Base-by-base conservation (phyloP, 1,284 basidiomycete species). In the Bjerkandera adusta region DNA sequence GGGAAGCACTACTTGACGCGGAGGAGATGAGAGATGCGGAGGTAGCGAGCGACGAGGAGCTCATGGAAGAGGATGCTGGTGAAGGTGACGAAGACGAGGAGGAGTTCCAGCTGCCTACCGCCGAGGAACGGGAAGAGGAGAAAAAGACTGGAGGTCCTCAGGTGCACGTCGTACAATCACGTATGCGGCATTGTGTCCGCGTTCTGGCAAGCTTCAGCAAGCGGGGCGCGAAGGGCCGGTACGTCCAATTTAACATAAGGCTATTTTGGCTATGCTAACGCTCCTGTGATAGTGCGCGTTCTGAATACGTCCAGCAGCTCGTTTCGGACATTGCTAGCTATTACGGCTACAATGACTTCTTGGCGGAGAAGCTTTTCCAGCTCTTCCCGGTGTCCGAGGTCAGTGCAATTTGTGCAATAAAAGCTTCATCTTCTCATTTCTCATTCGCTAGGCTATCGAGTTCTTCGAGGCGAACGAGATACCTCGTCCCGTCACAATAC, bases 381-480 rank as follows among this genome's bases (percentile, higher is more conserved):
- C 75, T 99, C 26, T 99, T 99, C 70, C 81, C 92, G 4, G 85
- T 95, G 5, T 84, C 88, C 47, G 97, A 99, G 80, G 92, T 89
- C 54, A 50, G 71, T 60, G n/a, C 49, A 8, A 33, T 38, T 49
- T 34, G 36, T n/a, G 45, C 51, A 42, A n/a, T 15, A 1, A 16
- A 43, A 26, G 3, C 34, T 16, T 32, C 20, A 30, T 46, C 43
- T 36, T 37, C 27, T 20, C 45, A 50, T 52, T 35, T 53, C 41
- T 38, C n/a, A 1, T 39, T 35, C 20, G 3, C n/a, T 56, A 95
- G 92, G 93, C 94, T 0, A 88, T 99, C 52, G 94, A 97, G 58
- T 99, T 99, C 69, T 99, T 99, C 64, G 97, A 99, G 68, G 89
- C 96, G 12, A 99, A 99, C 67, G 97, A 99, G 67, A 83, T 94